phyloP scores from a whole-genome alignment of 495 filamentous ascomycete species.

The Daldinia decipiens region DNA sequence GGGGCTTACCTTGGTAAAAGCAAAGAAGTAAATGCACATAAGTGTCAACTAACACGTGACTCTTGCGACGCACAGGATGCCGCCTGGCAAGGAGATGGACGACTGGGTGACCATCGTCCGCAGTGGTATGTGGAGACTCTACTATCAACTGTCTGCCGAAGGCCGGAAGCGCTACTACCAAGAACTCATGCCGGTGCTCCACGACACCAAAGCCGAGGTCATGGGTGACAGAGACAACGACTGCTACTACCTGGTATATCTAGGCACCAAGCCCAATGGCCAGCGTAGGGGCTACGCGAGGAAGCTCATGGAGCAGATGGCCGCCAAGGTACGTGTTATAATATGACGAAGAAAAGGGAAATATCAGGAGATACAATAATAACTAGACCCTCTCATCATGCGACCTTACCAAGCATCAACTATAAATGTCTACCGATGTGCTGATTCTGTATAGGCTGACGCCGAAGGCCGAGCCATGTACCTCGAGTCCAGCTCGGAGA shows the following conservation, averaged over 20 bases:
- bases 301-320: slow-evolving; percentile 73
- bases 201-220: slow-evolving; percentile 72
- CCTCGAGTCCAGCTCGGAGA: slow-evolving; percentile 75
- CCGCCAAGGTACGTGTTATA: slow-evolving; percentile 62
- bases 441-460: slow-evolving; percentile 65
- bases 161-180: slow-evolving; percentile 76
- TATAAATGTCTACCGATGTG: slow-evolving; percentile 14
- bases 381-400: not conserved
- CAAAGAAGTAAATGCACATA: slow-evolving; percentile 8
- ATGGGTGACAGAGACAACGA: slow-evolving; percentile 71
- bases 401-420: not conserved
- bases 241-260: slow-evolving; percentile 80
- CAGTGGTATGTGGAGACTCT: slow-evolving; percentile 76
- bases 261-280: slow-evolving; percentile 73
- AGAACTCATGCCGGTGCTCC: slow-evolving; percentile 80
- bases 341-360: not conserved
- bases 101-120: slow-evolving; percentile 74
- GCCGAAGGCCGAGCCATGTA: slow-evolving; percentile 70
- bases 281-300: slow-evolving; percentile 75
- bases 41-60: slow-evolving; percentile 29
- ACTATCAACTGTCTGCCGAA: slow-evolving; percentile 75
- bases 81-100: slow-evolving; percentile 77
- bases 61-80: slow-evolving; percentile 67
- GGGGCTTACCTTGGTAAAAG: slow-evolving; percentile 23
- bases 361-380: not conserved